These are phyloP conservation scores for Komagataella ulmi DNA, from an alignment of 805 yeast species.

Conservation along the genomic window DNA sequence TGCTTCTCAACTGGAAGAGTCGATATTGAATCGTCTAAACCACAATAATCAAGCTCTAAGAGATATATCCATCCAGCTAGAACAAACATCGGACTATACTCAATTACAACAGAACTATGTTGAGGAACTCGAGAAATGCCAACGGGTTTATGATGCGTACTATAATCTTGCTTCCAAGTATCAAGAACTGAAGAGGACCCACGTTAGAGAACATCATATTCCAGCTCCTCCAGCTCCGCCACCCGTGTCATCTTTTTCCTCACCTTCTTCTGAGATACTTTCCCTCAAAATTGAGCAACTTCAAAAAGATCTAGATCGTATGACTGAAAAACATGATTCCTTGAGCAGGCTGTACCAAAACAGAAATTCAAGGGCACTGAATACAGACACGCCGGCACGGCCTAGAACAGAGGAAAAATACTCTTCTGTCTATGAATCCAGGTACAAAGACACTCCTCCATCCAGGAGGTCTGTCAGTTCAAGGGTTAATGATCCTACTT, in stretches of 20 bases:
- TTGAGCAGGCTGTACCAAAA: neutral
- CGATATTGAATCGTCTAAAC: neutral
- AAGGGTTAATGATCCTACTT: neutral
- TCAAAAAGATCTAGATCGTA: neutral
- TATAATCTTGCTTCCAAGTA: constrained; percentile 17
- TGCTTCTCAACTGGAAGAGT: neutral
- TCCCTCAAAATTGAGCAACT: neutral
- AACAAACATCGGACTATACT: constrained; percentile 8
- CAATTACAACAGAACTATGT: constrained; percentile 15
- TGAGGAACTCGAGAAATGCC: constrained; percentile 16
- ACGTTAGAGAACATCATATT: neutral
- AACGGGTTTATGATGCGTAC: constrained; percentile 19
- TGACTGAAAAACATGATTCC: neutral
- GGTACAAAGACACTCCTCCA: neutral
- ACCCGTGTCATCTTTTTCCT: neutral
- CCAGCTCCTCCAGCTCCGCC: neutral
- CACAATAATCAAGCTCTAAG: neutral
- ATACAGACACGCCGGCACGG: neutral
- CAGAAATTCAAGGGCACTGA: neutral
- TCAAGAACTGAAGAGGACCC: neutral
- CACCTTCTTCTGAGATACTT: neutral
- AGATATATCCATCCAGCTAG: constrained; percentile 3
- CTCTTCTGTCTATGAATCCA: neutral
- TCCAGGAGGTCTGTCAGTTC: neutral
- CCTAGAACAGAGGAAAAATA: neutral